Evolutionary conservation across 1,284 basidiomycete genomes (phyloP).

Genomic region (Mycena citricolor): DNA sequence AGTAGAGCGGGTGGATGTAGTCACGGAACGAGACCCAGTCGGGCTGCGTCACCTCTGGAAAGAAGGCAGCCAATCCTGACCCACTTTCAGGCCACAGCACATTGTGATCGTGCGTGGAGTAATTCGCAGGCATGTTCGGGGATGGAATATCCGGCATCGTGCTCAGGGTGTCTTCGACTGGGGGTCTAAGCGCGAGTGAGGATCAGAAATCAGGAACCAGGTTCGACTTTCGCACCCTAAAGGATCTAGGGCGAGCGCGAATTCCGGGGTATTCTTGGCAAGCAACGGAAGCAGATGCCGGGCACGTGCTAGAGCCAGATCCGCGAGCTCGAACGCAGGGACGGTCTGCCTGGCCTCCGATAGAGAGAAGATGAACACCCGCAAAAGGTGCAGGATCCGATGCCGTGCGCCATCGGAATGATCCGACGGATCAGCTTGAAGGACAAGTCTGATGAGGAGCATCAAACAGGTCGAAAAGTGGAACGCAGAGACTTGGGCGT

Average conservation of each 20-base stretch:
- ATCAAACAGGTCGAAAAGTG: constrained; percentile 25
- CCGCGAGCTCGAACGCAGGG: constrained; percentile 22
- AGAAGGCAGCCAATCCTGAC: constrained; percentile 20
- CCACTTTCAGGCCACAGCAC: constrained; percentile 21
- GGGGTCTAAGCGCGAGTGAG: not conserved
- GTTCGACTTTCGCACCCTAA: constrained; percentile 16
- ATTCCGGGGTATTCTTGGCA: constrained; percentile 21
- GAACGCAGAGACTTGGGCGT: constrained; percentile 20
- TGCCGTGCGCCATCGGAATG: constrained; percentile 24
- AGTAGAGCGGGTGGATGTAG: constrained; percentile 21
- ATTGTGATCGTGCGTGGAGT: constrained; percentile 5
- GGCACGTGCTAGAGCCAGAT: constrained; percentile 22
- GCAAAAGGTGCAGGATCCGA: constrained; percentile 21
- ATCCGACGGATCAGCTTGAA: constrained; percentile 20
- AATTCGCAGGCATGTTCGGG: too few species aligned
- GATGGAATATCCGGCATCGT: too few species aligned
- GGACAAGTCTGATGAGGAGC: constrained; percentile 22
- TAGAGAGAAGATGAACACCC: constrained; percentile 20
- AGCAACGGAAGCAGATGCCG: constrained; percentile 23
- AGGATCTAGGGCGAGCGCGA: constrained; percentile 21
- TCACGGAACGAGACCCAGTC: constrained; percentile 23
- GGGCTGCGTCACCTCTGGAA: constrained; percentile 23
- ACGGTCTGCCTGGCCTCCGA: constrained; percentile 19
- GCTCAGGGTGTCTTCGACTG: constrained; percentile 9
- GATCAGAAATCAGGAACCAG: constrained; percentile 8